Evolutionary conservation across 176 grass and related monocot genomes (phyloP).

Genomic region (Stipa capillata): DNA sequence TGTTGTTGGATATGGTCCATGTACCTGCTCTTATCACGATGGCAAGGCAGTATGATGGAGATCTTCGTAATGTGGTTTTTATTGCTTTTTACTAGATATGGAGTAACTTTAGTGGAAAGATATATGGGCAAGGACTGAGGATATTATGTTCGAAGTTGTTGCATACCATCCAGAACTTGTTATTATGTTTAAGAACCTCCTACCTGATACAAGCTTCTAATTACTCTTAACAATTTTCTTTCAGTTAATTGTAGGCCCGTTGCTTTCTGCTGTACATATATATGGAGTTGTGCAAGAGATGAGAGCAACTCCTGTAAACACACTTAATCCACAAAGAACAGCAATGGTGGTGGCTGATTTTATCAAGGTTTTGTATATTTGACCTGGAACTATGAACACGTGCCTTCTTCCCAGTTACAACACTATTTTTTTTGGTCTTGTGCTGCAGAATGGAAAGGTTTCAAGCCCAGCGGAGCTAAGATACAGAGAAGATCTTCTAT

Average conservation of each 20-base stretch:
- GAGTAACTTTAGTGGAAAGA: neutral
- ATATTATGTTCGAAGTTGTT: no score
- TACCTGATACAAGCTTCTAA: slow-evolving; percentile 21
- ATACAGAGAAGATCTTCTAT: slow-evolving; percentile 67
- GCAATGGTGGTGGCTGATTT: slow-evolving; percentile 89
- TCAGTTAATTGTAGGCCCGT: slow-evolving; percentile 82
- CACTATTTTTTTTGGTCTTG: slow-evolving; percentile 3
- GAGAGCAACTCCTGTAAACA: slow-evolving; percentile 82
- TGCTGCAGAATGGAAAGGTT: slow-evolving; percentile 57
- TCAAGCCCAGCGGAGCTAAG: slow-evolving; percentile 82
- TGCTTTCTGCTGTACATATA: slow-evolving; percentile 80
- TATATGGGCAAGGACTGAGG: neutral
- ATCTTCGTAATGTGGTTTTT: neutral
- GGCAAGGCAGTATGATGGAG: neutral
- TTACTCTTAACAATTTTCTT: neutral
- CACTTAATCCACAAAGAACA: slow-evolving; percentile 84
- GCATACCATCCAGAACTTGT: neutral
- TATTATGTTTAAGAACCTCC: neutral
- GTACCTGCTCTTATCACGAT: neutral
- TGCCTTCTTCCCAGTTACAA: neutral
- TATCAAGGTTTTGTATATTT: slow-evolving; percentile 49
- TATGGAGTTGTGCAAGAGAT: slow-evolving; percentile 88
- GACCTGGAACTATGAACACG: neutral
- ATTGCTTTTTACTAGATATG: neutral
- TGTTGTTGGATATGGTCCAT: neutral